Evolutionary conservation across 805 yeast species (phyloP).

Genomic region (Pichia rugopelliculosa): DNA sequence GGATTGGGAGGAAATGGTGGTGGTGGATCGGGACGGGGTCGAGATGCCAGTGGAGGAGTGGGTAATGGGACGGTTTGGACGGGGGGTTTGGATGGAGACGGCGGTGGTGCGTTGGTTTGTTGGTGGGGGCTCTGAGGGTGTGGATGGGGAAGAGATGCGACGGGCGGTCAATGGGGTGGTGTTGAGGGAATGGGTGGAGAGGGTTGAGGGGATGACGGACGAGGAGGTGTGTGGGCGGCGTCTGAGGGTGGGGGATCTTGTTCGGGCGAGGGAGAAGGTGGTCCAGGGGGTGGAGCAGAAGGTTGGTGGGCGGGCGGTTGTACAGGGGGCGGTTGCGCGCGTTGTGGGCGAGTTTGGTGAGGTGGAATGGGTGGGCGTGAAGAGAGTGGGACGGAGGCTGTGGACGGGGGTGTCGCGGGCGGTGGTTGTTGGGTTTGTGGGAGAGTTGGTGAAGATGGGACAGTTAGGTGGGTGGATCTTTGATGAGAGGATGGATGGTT

Average conservation of each 20-base stretch:
- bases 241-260: not conserved
- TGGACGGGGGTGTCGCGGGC: not conserved
- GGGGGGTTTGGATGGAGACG: not conserved
- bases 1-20: not conserved
- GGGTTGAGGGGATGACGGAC: not conserved
- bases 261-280: not conserved
- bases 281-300: not conserved
- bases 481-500: not conserved
- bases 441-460: not conserved
- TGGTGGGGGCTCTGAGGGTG: not conserved
- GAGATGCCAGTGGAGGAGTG: not conserved
- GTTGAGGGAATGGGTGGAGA: not conserved
- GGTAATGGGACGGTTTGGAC: not conserved
- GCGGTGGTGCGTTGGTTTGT: not conserved
- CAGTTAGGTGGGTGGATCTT: not conserved
- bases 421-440: not conserved
- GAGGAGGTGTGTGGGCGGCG: not conserved
- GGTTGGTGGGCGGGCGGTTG: not conserved
- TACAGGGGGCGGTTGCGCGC: not conserved
- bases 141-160: not conserved
- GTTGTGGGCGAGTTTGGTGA: not conserved
- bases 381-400: not conserved
- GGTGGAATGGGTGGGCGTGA: not conserved
- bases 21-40: not conserved
- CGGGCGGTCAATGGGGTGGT: slow-evolving; percentile 1